These are phyloP conservation scores for Tolypocladium cylindrosporum DNA, from an alignment of 2,329 filamentous ascomycete genomes.

Conservation along the genomic window DNA sequence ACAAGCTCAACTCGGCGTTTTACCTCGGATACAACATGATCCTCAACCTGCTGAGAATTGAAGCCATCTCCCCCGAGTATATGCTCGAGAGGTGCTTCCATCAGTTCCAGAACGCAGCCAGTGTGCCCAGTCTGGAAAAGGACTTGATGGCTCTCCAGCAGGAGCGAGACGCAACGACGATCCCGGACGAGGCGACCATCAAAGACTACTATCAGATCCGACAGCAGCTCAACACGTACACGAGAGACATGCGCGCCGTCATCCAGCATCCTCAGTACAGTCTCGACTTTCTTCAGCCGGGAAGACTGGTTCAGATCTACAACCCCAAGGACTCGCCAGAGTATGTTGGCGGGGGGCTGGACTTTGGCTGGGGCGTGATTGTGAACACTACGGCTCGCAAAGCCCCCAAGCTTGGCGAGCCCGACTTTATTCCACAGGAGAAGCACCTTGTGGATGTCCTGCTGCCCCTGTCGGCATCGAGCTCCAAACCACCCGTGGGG, in stretches of 20 bases:
- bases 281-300: constrained; percentile 72
- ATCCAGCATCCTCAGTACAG: constrained; percentile 89
- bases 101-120: constrained; percentile 93
- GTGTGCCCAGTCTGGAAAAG: constrained; percentile 74
- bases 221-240: constrained; percentile 73
- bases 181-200: constrained; percentile 78
- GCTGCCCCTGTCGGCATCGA: constrained; percentile 46
- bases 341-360: constrained; percentile 29
- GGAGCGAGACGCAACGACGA: constrained; percentile 61
- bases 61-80: constrained; percentile 96
- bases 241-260: constrained; percentile 80
- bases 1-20: constrained; percentile 95
- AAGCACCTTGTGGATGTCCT: constrained; percentile 77
- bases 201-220: constrained; percentile 91
- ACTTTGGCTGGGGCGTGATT: constrained; percentile 93
- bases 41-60: constrained; percentile 90
- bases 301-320: constrained; percentile 81
- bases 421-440: constrained; percentile 64
- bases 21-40: constrained; percentile 99
- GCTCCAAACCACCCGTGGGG: constrained; percentile 32
- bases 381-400: constrained; percentile 62
- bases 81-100: constrained; percentile 99
- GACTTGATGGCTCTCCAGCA: constrained; percentile 70
- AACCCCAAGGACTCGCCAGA: constrained; percentile 44
- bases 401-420: constrained; percentile 53